Evolutionary conservation across 352 stramenopile genomes (phyloP).

Genomic region (Globisporangium nunn): DNA sequence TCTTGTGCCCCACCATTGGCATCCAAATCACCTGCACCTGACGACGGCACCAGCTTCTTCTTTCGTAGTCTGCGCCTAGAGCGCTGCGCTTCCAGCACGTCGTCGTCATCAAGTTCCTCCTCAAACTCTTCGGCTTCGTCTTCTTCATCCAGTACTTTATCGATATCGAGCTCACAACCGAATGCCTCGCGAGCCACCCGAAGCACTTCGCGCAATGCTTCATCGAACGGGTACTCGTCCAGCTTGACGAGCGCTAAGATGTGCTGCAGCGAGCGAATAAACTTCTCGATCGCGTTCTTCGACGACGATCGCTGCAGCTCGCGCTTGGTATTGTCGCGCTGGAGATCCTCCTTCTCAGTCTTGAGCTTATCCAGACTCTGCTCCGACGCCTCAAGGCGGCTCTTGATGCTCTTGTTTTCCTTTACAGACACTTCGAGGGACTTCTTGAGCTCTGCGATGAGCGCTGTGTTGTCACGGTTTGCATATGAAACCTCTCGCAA

Average conservation of each 20-base stretch:
- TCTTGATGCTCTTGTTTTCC: conserved; percentile 34
- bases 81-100: conserved; percentile 27
- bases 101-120: conserved; percentile 49
- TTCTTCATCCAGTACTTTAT: conserved; percentile 47
- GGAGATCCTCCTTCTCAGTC: conserved; percentile 49
- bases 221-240: conserved; percentile 72
- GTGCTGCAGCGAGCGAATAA: conserved; percentile 54
- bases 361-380: conserved; percentile 31
- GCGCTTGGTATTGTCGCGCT: conserved; percentile 49
- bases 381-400: conserved; percentile 29
- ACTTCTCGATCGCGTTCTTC: conserved; percentile 38
- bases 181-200: conserved; percentile 56
- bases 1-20: neutral
- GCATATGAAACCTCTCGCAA: conserved; percentile 69
- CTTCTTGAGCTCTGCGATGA: conserved; percentile 57
- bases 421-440: conserved; percentile 39
- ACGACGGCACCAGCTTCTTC: conserved; percentile 9
- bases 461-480: conserved; percentile 59
- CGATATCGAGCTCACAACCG: conserved; percentile 36
- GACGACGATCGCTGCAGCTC: conserved; percentile 50
- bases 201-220: conserved; percentile 66
- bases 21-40: neutral
- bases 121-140: conserved; percentile 56
- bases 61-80: conserved; percentile 15
- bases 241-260: conserved; percentile 68